Evolutionary conservation across 345 rosid species (phyloP).

Genomic region (Moricandia arvensis): DNA sequence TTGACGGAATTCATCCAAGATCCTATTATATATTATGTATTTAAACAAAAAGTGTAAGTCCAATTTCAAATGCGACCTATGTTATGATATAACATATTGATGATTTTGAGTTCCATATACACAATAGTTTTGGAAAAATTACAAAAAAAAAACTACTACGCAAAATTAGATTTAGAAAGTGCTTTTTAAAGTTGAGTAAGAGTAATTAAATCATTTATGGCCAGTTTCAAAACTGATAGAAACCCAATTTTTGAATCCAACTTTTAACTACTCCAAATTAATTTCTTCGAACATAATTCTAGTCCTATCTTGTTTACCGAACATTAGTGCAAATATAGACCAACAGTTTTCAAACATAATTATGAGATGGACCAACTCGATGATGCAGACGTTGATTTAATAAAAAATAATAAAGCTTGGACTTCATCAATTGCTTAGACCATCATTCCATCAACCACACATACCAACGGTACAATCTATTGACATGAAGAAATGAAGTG

Average conservation of each 20-base stretch:
- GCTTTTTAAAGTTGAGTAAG: not conserved
- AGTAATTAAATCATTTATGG: not conserved
- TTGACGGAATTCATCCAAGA: not conserved
- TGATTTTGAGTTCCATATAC: not conserved
- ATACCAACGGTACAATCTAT: not conserved
- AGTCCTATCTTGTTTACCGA: not conserved
- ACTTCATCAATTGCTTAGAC: slow-evolving; percentile 11
- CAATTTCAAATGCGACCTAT: not conserved
- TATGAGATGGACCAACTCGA: slow-evolving; percentile 4
- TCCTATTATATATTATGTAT: not conserved
- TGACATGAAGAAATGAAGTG: no score
- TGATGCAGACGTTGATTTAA: slow-evolving; percentile 3
- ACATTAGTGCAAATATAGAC: not conserved
- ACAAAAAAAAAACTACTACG: not conserved
- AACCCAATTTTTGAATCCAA: not conserved
- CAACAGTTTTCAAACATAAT: not conserved
- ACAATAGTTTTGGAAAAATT: not conserved
- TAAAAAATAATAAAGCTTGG: not conserved
- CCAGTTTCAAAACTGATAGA: not conserved
- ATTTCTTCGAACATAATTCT: not conserved
- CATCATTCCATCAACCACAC: slow-evolving; percentile 6
- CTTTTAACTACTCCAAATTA: not conserved
- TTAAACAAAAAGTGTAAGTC: not conserved
- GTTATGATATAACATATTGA: not conserved
- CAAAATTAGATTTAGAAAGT: not conserved